Conservation (phyloP, 805 yeast genomes). For the Wickerhamomyces canadensis region DNA sequence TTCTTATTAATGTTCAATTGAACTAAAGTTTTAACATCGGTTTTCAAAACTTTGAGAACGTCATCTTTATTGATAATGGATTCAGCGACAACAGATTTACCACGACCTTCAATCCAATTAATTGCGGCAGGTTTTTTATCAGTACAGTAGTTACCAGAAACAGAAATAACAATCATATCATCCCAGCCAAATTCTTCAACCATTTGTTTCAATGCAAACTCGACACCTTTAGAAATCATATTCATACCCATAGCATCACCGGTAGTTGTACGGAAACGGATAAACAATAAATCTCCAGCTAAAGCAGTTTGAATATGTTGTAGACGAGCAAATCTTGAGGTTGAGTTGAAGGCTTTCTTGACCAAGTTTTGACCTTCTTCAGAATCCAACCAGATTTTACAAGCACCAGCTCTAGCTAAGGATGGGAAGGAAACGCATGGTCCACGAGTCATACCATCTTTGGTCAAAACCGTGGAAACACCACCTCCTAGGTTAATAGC, state of each 20-base stretch:
- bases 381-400: conserved; percentile 92
- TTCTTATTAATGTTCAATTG: conserved; percentile 86
- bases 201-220: conserved; percentile 78
- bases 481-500: conserved; percentile 98
- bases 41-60: conserved; percentile 78
- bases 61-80: conserved; percentile 81
- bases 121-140: conserved; percentile 98
- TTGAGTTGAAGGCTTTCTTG: conserved; percentile 89
- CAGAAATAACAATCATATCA: conserved; percentile 89
- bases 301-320: conserved; percentile 87
- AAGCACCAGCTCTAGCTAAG: conserved; percentile 84
- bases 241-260: conserved; percentile 99
- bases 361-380: conserved; percentile 83
- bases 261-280: conserved; percentile 96
- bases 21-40: conserved; percentile 88
- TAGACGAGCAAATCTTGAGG: conserved; percentile 94
- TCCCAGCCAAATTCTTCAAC: conserved; percentile 83
- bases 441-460: conserved; percentile 99
- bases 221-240: conserved; percentile 99
- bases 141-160: conserved; percentile 96
- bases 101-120: conserved; percentile 99
- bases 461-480: conserved; percentile 82
- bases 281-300: conserved; percentile 85
- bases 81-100: conserved; percentile 96
- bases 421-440: conserved; percentile 92